Base-by-base conservation (phyloP, 2,329 filamentous ascomycete genomes). In the Akanthomyces dipterigenus region DNA sequence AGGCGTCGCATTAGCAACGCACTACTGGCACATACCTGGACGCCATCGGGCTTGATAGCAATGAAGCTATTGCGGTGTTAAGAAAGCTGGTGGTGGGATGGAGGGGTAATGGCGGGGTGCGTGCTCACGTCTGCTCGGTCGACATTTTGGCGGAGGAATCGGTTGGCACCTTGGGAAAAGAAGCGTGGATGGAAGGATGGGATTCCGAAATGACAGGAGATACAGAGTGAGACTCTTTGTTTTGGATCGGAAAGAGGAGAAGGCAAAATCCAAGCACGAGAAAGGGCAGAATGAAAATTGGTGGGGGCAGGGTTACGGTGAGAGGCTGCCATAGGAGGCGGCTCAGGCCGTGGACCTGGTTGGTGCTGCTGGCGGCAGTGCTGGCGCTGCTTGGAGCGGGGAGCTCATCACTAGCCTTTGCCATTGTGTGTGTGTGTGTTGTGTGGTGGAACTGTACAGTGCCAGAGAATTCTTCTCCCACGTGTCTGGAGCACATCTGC, bases 21-120 rank as follows among this genome's bases (percentile, higher is more conserved):
- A n/a, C 12, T 9, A 55, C 62, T 31, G 55, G 49, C 43, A 64
- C 81, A 70, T 88, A 96, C 92, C 88, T 97, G 95, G 82, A 98
- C 95, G 79, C 95, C 95, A 82, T 98, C 95, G 72, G 93, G 95
- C 92, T 99, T 99, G 87, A 99, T 91, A 77, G 95, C 95, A 86
- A 98, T 98, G 90, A 98, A 98, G 84, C 93, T 98, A 74, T 70
- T 70, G 61, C 64, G 64, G 48, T 59, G 67, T 74, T 62, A 73
- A 67, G 42, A 62, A 51, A 22, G 14, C 24, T 28, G 46, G 5
- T 12, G 34, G 36, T 28, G 56, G 55, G 12, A 59, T 64, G 60
- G 67, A 68, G 63, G 67, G 67, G 67, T 61, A 56, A 70, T 72
- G 70, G 73, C 66, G 73, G 71, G 73, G 73, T 55, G 28, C 20